A percentile compares a stretch with the other conserved stretches of the same genome.
phyloP scores from a whole-genome alignment of 2,329 filamentous ascomycete genomes.

The Passalora sequoiae region DNA sequence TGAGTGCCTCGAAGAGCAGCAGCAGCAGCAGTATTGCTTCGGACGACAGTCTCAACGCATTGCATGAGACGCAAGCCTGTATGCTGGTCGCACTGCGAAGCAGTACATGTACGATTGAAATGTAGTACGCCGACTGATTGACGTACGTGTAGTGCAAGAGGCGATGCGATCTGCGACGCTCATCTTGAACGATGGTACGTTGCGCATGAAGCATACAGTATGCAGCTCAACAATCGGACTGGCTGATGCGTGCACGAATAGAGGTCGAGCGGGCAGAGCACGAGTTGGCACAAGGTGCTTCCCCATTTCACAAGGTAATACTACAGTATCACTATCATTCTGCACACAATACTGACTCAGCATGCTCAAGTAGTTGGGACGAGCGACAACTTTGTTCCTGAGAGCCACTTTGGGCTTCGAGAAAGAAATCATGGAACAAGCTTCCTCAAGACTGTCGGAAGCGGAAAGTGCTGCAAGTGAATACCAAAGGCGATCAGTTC shows the following conservation, averaged over 20 bases:
- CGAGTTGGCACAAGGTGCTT: constrained; percentile 64
- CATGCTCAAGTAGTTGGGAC: constrained; percentile 56
- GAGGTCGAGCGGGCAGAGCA: constrained; percentile 80
- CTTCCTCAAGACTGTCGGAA: constrained; percentile 63
- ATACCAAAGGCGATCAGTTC: constrained; percentile 67
- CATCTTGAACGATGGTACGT: constrained; percentile 40
- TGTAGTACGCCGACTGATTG: constrained; percentile 13
- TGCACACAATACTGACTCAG: constrained; percentile 5
- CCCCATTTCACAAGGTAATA: constrained; percentile 73
- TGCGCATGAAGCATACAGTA: too few species aligned
- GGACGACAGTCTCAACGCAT: constrained; percentile 52
- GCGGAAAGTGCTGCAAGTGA: constrained; percentile 72
- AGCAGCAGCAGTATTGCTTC: too few species aligned
- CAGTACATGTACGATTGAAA: constrained; percentile 28
- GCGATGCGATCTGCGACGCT: constrained; percentile 36
- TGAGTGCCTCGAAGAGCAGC: constrained; percentile 32
- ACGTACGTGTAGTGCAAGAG: constrained; percentile 37
- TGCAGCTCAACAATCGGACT: not conserved
- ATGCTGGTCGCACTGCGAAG: constrained; percentile 35
- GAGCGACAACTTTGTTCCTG: constrained; percentile 78
- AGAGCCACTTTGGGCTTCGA: constrained; percentile 84
- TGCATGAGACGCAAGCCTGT: constrained; percentile 55
- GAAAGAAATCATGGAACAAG: constrained; percentile 83
- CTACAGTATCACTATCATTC: not conserved
- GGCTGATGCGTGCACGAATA: constrained; percentile 22